These are phyloP conservation scores for Asparagopsis taxiformis DNA, from an alignment of 31 red algal species.

Conservation along the genomic window DNA sequence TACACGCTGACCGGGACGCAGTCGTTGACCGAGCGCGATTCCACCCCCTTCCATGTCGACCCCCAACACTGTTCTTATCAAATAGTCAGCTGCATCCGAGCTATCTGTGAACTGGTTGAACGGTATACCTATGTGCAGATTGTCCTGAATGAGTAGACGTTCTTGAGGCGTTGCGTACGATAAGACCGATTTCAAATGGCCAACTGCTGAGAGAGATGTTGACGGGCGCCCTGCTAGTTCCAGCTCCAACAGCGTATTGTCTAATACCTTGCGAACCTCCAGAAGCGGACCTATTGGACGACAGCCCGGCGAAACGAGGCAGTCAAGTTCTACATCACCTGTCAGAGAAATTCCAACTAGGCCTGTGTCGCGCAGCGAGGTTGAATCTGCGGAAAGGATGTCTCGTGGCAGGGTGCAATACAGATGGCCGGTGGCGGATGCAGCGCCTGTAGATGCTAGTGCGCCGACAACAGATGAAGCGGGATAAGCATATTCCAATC, in stretches of 20 bases:
- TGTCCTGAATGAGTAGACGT: slow-evolving; percentile 38
- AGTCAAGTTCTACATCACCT: slow-evolving; percentile 72
- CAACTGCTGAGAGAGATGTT: slow-evolving; percentile 54
- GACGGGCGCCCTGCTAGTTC: slow-evolving; percentile 64
- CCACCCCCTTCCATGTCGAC: slow-evolving; percentile 61
- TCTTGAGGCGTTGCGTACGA: slow-evolving; percentile 68
- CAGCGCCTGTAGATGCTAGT: slow-evolving; percentile 54
- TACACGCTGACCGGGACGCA: slow-evolving; percentile 68
- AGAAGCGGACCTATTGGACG: slow-evolving; percentile 59
- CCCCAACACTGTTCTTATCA: slow-evolving; percentile 65
- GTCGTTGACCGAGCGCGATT: slow-evolving; percentile 45
- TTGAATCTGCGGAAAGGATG: slow-evolving; percentile 38
- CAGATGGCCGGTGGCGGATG: slow-evolving; percentile 56
- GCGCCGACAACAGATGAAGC: slow-evolving; percentile 57
- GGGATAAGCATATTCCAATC: slow-evolving; percentile 78
- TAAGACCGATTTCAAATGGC: slow-evolving; percentile 64
- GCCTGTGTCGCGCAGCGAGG: slow-evolving; percentile 59
- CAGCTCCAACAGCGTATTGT: slow-evolving; percentile 46
- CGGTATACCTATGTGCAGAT: slow-evolving; percentile 60
- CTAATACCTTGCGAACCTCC: slow-evolving; percentile 59
- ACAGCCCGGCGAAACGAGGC: slow-evolving; percentile 53
- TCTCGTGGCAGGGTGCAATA: slow-evolving; percentile 80
- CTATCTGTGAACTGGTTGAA: slow-evolving; percentile 20
- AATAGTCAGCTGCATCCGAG: slow-evolving; percentile 31
- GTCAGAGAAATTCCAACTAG: slow-evolving; percentile 72